These are phyloP conservation scores for Leavenworthia alabamica DNA, from an alignment of 345 rosid genomes.

Conservation along the genomic window DNA sequence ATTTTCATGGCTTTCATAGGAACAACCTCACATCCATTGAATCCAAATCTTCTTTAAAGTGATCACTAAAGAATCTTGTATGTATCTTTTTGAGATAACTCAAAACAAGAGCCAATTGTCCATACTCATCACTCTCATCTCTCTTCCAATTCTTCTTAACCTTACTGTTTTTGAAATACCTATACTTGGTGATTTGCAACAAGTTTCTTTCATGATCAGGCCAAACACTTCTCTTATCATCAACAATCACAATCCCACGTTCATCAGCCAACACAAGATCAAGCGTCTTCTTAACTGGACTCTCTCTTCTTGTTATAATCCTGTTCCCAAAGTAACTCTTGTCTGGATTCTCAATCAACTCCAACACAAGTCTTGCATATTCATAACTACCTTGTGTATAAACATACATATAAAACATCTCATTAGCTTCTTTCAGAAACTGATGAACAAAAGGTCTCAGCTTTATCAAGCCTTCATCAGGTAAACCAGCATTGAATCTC, in stretches of 20 bases:
- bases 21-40: slow-evolving; percentile 4
- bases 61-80: neutral
- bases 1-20: neutral
- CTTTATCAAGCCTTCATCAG: neutral
- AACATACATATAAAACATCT: slow-evolving; percentile 1
- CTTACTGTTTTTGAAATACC: slow-evolving; percentile 10
- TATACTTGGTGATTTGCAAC: slow-evolving; percentile 29
- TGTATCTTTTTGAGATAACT: slow-evolving; percentile 12
- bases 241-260: slow-evolving; percentile 18
- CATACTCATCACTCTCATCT: slow-evolving; percentile 37
- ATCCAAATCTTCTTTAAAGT: neutral
- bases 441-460: slow-evolving; percentile 10
- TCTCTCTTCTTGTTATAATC: slow-evolving; percentile 1
- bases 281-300: slow-evolving; percentile 7
- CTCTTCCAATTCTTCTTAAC: slow-evolving; percentile 28
- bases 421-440: neutral
- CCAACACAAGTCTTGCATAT: neutral
- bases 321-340: slow-evolving; percentile 8
- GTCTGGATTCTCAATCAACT: slow-evolving; percentile 8
- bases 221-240: slow-evolving; percentile 9
- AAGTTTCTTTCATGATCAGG: slow-evolving; percentile 19
- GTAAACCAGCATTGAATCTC: neutral
- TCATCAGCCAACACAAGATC: slow-evolving; percentile 26
- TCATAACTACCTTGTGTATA: neutral
- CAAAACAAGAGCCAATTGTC: slow-evolving; percentile 36